Evolutionary conservation across 164 flowering plant species (phyloP).

Genomic region (Vitis rupestris): DNA sequence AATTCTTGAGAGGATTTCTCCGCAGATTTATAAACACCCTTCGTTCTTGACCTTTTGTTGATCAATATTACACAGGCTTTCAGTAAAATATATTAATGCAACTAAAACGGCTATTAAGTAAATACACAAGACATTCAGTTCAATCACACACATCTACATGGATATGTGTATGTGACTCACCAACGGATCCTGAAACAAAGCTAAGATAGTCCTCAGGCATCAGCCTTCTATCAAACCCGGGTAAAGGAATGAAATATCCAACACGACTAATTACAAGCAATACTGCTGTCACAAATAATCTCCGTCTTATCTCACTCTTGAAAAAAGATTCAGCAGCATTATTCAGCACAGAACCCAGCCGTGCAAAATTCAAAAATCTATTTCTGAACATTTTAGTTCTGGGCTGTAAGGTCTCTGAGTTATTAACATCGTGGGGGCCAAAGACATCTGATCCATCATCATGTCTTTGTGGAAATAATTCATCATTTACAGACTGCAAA

Average conservation of each 20-base stretch:
- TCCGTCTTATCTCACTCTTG: constrained; percentile 95
- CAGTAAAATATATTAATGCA: not conserved
- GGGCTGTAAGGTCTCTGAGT: constrained; percentile 11
- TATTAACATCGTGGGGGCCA: constrained; percentile 14
- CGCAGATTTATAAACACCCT: no score
- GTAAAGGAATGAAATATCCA: constrained; percentile 92
- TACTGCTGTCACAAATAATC: constrained; percentile 84
- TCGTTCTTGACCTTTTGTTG: not conserved
- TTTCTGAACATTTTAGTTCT: constrained; percentile 54
- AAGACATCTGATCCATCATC: constrained; percentile 22
- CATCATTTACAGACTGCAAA: constrained; percentile 26
- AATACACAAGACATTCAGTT: no score
- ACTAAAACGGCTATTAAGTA: no score
- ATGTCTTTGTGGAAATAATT: constrained; percentile 17
- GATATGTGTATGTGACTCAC: constrained; percentile 39
- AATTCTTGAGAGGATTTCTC: no score
- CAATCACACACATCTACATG: not conserved
- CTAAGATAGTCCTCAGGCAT: constrained; percentile 83
- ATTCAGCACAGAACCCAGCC: constrained; percentile 71
- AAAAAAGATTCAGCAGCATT: constrained; percentile 88
- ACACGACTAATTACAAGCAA: constrained; percentile 78
- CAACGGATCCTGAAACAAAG: constrained; percentile 82
- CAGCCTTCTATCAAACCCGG: constrained; percentile 93
- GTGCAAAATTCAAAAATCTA: constrained; percentile 68
- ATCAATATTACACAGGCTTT: not conserved